Percentiles rank a stretch among this genome's conserved stretches.
Conservation (phyloP, 2,329 filamentous ascomycete species). For the Akanthomyces muscarius region DNA sequence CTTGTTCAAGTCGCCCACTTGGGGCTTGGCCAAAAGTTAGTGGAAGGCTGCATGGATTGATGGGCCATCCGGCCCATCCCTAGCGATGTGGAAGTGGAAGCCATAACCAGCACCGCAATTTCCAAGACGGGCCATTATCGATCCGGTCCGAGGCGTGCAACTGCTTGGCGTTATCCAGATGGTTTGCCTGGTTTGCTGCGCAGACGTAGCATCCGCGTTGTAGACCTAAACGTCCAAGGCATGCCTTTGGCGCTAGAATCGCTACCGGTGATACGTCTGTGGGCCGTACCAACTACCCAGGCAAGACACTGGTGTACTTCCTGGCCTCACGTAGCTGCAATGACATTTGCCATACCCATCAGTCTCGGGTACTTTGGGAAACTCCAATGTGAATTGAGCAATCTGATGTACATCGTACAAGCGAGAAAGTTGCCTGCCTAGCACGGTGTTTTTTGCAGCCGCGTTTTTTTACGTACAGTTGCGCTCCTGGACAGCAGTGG, state of each 20-base stretch:
- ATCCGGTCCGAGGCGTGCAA: neutral
- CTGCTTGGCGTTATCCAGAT: neutral
- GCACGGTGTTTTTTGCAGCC: neutral
- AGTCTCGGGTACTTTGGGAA: neutral
- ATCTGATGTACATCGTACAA: neutral
- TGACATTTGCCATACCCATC: neutral
- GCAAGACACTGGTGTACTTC: neutral
- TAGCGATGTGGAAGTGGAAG: slow-evolving; percentile 2
- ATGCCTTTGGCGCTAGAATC: neutral
- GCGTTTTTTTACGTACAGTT: neutral
- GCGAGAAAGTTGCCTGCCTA: neutral
- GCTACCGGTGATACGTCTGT: neutral
- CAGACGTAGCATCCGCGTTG: neutral
- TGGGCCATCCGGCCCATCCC: neutral
- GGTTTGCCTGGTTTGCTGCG: neutral
- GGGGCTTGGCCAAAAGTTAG: neutral
- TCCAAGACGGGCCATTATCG: neutral
- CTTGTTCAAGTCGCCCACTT: neutral
- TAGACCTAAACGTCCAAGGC: neutral
- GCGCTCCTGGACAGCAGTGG: neutral
- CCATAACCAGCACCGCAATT: slow-evolving; percentile 5
- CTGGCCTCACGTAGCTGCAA: neutral
- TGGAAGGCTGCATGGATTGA: neutral
- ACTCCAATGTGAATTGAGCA: neutral
- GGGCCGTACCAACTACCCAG: neutral